phyloP scores from a whole-genome alignment of 805 yeast species.

The Suhomyces sp. region DNA sequence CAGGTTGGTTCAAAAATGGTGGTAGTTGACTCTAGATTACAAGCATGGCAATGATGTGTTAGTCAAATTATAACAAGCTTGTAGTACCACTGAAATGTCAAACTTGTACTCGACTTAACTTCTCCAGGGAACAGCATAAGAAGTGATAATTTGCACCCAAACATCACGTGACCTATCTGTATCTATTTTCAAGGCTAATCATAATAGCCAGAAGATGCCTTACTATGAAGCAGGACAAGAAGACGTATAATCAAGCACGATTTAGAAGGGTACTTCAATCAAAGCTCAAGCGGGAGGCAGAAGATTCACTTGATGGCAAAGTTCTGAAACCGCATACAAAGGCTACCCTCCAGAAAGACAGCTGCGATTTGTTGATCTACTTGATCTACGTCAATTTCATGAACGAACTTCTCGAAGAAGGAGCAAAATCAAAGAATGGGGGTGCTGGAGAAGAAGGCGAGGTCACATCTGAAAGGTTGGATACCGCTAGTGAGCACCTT shows the following conservation, averaged over 20 bases:
- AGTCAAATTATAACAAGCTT: too few relatives aligned
- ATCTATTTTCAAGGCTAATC: background rate
- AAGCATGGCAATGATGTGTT: too few relatives aligned
- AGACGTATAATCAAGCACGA: constrained; percentile 16
- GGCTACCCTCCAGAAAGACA: constrained; percentile 31
- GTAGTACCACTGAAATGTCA: too few relatives aligned
- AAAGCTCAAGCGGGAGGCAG: constrained; percentile 10
- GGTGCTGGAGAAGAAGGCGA: constrained; percentile 35
- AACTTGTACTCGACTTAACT: too few relatives aligned
- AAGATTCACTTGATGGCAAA: background rate
- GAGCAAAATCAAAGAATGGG: constrained; percentile 33
- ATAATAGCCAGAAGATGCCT: background rate
- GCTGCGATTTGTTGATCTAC: constrained; percentile 42
- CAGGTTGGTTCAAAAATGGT: too few relatives aligned
- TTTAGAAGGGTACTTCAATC: constrained; percentile 20
- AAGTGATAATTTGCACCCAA: background rate
- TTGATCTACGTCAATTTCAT: constrained; percentile 48
- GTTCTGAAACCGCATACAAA: constrained; percentile 3
- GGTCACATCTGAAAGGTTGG: constrained; percentile 37
- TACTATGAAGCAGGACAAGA: constrained; percentile 1
- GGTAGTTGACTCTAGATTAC: too few relatives aligned
- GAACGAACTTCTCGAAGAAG: constrained; percentile 37
- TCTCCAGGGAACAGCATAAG: background rate
- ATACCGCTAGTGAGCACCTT: constrained; percentile 29
- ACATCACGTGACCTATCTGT: background rate